phyloP scores from a whole-genome alignment of 495 filamentous ascomycete species.

The Aspergillus baeticus region DNA sequence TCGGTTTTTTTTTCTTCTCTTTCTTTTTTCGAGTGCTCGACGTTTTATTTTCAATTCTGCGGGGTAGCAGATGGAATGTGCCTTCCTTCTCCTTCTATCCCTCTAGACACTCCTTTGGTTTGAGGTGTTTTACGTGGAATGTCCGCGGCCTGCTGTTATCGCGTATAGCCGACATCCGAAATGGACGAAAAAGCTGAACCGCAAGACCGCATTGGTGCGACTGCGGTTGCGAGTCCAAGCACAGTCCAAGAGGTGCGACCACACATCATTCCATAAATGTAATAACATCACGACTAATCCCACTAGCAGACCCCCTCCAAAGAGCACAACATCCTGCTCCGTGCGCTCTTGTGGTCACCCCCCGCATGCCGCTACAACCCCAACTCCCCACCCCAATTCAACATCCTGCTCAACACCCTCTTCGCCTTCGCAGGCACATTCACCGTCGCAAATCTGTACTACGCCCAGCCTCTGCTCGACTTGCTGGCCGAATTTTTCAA shows the following conservation, averaged over 20 bases:
- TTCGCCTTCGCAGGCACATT: conserved; percentile 46
- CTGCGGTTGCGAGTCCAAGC: not conserved
- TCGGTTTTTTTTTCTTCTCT: too few relatives aligned
- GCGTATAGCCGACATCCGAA: not conserved
- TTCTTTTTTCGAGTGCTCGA: too few relatives aligned
- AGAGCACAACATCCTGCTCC: conserved; percentile 15
- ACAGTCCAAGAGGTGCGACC: too few relatives aligned
- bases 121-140: not conserved
- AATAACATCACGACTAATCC: not conserved
- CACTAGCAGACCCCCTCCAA: not conserved
- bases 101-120: too few relatives aligned
- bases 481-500: conserved; percentile 59
- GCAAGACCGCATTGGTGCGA: not conserved
- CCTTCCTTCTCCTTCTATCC: too few relatives aligned
- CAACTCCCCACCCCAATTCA: conserved; percentile 55
- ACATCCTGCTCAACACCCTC: conserved; percentile 56
- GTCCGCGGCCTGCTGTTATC: not conserved
- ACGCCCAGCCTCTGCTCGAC: conserved; percentile 68
- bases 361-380: conserved; percentile 56
- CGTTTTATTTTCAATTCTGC: too few relatives aligned
- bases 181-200: conserved; percentile 3
- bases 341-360: conserved; percentile 52
- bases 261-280: too few relatives aligned
- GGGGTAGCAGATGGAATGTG: too few relatives aligned
- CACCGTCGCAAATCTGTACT: conserved; percentile 67